Evolutionary conservation across 345 rosid species (phyloP), one percentile per base, ranked within the genome.

Genomic region (Populus deltoides): DNA sequence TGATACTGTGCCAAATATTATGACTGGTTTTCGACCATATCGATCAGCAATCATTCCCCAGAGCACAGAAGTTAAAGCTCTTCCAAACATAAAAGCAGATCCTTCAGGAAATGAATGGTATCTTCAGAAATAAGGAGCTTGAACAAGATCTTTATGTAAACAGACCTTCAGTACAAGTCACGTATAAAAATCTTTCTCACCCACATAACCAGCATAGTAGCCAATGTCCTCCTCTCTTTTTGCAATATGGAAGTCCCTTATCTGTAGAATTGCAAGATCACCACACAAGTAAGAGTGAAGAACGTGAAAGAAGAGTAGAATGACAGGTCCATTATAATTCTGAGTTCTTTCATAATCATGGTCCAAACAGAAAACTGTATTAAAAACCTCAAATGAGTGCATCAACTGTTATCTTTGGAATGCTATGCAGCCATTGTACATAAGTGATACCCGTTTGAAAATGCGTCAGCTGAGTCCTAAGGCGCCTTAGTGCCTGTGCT

Each of bases 41-140:
- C 88, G 88, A 85, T 93, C 96, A n/a, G 96, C 93, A 72, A 91
- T 68, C 74, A 89, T 71, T 63, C 97, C 97, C 97, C 96, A 90
- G 62, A 84, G 47, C 49, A 93, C 71, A 45, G 93, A 93, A 70
- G 97, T 93, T 84, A 90, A 82, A 62, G 92, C 92, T 86, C 97
- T 89, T 82, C 97, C 97, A 61, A 93, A 78, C 97, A 91, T 93
- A 80, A 90, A 93, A 29, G 97, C 89, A 80, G 96, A 88, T 74
- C 91, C 97, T 93, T 77, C 79, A 67, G 57, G 67, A 55, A 25
- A 29, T 39, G 45, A 57, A 77, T 49, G 51, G 25, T 24, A 61
- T 74, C 27, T 72, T 47, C 1, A 71, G 5, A 25, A 3, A 6
- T 59, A 36, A 75, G 66, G 11, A 9, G 51, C 11, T 27, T n/a